These are phyloP conservation scores for Rhodosporidiobolus sp. DNA, from an alignment of 768 basidiomycete genomes.

Conservation along the genomic window DNA sequence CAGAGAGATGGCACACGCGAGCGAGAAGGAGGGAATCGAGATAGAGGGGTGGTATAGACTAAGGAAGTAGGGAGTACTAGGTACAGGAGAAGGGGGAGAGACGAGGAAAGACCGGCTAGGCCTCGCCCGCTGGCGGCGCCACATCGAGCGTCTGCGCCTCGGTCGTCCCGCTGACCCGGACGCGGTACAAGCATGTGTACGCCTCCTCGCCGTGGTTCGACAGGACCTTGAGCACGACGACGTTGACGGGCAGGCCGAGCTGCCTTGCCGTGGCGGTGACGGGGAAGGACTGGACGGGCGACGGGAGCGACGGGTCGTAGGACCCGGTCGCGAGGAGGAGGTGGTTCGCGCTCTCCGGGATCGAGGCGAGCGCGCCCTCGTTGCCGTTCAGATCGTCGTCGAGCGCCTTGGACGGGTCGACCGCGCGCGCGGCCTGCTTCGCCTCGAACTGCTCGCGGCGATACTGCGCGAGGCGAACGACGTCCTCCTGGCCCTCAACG, in stretches of 20 bases:
- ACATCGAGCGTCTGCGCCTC: constrained; percentile 7
- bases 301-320: constrained; percentile 59
- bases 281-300: constrained; percentile 76
- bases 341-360: constrained; percentile 44
- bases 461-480: constrained; percentile 60
- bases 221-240: constrained; percentile 73
- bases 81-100: neutral
- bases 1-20: too few relatives aligned
- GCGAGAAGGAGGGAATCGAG: too few relatives aligned
- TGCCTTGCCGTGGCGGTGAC: constrained; percentile 64
- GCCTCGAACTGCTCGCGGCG: constrained; percentile 49
- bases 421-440: constrained; percentile 4
- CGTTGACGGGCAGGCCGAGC: constrained; percentile 74
- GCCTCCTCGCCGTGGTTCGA: constrained; percentile 82
- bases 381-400: constrained; percentile 12
- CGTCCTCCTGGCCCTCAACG: constrained; percentile 72
- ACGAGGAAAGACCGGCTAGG: neutral
- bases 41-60: too few relatives aligned
- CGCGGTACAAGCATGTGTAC: constrained; percentile 72
- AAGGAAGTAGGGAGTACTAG: too few relatives aligned
- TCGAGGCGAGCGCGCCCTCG: constrained; percentile 42
- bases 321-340: constrained; percentile 66
- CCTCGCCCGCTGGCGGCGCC: neutral
- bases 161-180: constrained; percentile 37
- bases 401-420: neutral